A percentile compares a stretch with the other conserved stretches of the same genome.
Evolutionary conservation across 148 eudicot genomes (phyloP).

Genomic region (Rhododendron vialii): DNA sequence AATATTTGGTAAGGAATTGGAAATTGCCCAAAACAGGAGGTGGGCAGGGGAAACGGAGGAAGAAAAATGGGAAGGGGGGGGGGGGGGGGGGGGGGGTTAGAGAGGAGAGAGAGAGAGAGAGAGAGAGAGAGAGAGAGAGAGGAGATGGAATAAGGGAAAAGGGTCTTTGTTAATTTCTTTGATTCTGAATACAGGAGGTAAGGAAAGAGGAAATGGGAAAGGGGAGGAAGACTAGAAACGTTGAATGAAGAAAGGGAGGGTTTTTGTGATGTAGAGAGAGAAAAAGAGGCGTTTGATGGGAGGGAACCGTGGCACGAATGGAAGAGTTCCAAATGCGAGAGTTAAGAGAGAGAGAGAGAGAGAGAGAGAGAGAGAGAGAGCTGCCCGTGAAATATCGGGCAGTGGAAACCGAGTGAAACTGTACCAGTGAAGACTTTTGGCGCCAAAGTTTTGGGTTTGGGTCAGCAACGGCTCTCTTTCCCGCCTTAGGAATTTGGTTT

Average conservation of each 20-base stretch:
- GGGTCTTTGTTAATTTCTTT: constrained; percentile 8
- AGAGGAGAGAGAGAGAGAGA: not conserved
- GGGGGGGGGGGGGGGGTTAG: not conserved
- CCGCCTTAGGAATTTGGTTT: constrained; percentile 23
- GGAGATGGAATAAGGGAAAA: constrained; percentile 16
- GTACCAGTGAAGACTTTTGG: constrained; percentile 21
- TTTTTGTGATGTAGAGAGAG: constrained; percentile 13
- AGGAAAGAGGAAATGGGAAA: not conserved
- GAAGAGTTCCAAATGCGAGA: not conserved
- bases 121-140: too few relatives aligned
- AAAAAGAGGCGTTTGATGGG: not conserved
- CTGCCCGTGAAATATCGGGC: constrained; percentile 43
- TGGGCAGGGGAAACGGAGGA: not conserved
- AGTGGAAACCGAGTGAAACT: constrained; percentile 21
- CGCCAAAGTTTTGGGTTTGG: constrained; percentile 43
- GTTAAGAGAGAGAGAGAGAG: not conserved
- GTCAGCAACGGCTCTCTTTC: constrained; percentile 54
- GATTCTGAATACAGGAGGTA: not conserved
- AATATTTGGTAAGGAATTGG: not conserved
- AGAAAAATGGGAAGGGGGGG: not conserved
- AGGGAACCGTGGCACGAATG: not conserved
- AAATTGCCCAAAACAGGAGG: not conserved
- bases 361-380: not conserved
- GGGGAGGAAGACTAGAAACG: constrained; percentile 5
- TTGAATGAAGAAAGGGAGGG: constrained; percentile 16